Percentiles rank a stretch among this genome's conserved stretches.
phyloP scores from a whole-genome alignment of 202 grass and related monocot genomes.

The Musa balbisiana region DNA sequence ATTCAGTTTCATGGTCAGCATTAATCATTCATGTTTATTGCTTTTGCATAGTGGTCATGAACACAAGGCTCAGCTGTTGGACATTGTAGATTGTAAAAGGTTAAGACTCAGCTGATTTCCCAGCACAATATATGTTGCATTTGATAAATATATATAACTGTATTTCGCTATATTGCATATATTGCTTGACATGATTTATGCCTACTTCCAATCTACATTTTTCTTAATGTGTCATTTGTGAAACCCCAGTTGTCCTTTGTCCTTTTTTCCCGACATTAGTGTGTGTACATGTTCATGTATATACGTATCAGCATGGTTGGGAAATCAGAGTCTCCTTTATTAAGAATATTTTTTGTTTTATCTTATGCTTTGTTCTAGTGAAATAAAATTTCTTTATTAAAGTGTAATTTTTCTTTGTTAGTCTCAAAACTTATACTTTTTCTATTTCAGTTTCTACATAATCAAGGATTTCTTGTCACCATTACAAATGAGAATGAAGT shows the following conservation, averaged over 20 bases:
- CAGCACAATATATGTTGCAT: too few relatives aligned
- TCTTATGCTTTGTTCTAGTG: not conserved
- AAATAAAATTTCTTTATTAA: conserved; percentile 9
- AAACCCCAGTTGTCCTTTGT: not conserved
- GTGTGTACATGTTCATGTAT: not conserved
- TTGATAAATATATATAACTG: too few relatives aligned
- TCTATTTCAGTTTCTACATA: conserved; percentile 79
- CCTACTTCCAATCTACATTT: not conserved
- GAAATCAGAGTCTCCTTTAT: not conserved
- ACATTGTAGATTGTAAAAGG: too few relatives aligned
- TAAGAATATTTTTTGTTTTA: not conserved
- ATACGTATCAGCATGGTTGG: not conserved
- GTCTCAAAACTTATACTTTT: conserved; percentile 4
- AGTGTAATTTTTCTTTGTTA: not conserved
- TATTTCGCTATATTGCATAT: not conserved
- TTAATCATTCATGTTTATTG: too few relatives aligned
- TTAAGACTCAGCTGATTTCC: too few relatives aligned
- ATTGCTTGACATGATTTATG: not conserved
- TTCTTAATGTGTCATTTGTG: not conserved
- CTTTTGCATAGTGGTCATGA: too few relatives aligned
- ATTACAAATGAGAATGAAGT: conserved; percentile 94
- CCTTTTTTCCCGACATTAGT: not conserved
- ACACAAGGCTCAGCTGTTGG: too few relatives aligned
- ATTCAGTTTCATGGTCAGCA: too few relatives aligned
- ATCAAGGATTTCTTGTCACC: conserved; percentile 69